Evolutionary conservation across 257 asterid species (phyloP), one percentile per base, ranked within the genome.

Genomic region (Cruciata laevipes): DNA sequence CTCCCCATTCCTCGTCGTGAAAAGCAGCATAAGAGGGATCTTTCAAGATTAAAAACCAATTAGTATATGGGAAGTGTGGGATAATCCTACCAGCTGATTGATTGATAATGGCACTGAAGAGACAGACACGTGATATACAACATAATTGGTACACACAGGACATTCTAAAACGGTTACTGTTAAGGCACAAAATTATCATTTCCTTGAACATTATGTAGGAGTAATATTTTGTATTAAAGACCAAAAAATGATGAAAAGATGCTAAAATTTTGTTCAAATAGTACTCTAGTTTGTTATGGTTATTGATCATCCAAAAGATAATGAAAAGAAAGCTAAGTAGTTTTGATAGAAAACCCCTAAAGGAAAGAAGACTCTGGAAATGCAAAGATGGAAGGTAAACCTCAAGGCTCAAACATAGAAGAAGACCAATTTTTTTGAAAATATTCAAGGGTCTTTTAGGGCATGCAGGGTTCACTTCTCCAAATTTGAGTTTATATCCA

Each of bases 1-100:
- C 83, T 69, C 96, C 98, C 98, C 98, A 93, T 77, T 89, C 96
- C 77, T 93, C 95, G 25, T 93, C 98, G 73, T 93, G 98, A 75
- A 87, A 90, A 49, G 93, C 90, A 76, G 85, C 85, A 69, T 90
- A 90, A 16, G 55, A 63, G 23, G 89, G 81, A 82, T 85, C 98
- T 92, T 66, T 60, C 68, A 23, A 65, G 74, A 64, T 75, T 61
- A 14, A 21, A 75, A 78, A 67, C 37, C 73, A 77, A 74, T 83
- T 69, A 82, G 80, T 59, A 75, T 58, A 68, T 23, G 60, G 77
- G 72, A 74, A 70, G 31, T 14, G 25, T 61, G 18, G 62, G 13
- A 32, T 14, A 31, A 56, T 32, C 30, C 25, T 61, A 17, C 14
- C 63, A 55, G 32, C 3, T 4, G 58, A 31, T 27, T 65, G 30